Conservation (phyloP, 352 stramenopile species). For the Nothophytophthora sp. region DNA sequence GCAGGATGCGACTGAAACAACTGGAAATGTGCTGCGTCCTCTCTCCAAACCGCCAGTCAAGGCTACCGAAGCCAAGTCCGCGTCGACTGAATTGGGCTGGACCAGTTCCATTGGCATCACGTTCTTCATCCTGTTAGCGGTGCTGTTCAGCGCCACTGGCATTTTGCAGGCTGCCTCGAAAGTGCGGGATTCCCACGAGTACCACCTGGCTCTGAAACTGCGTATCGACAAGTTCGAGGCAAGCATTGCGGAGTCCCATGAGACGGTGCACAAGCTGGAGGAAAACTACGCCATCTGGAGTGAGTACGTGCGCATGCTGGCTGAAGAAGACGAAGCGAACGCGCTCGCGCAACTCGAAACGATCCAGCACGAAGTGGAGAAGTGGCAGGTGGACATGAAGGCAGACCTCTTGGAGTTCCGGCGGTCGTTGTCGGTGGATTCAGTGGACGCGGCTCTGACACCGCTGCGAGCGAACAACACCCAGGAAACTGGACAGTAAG, state of each 20-base stretch:
- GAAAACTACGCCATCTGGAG: constrained; percentile 73
- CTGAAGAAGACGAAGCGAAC: constrained; percentile 69
- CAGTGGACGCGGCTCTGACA: constrained; percentile 49
- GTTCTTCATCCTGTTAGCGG: constrained; percentile 39
- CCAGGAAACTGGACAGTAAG: constrained; percentile 14
- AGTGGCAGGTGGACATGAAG: constrained; percentile 79
- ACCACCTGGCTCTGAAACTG: constrained; percentile 56
- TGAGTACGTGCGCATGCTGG: constrained; percentile 69
- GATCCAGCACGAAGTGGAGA: constrained; percentile 68
- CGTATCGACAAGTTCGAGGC: constrained; percentile 62
- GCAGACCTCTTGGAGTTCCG: constrained; percentile 65
- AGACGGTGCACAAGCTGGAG: constrained; percentile 65
- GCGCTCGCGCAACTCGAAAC: constrained; percentile 59
- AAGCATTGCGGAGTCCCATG: constrained; percentile 68
- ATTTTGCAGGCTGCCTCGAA: constrained; percentile 49
- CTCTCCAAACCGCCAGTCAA: background rate
- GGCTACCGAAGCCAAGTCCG: background rate
- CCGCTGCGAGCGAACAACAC: constrained; percentile 39
- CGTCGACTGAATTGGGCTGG: constrained; percentile 17
- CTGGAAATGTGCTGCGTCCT: background rate
- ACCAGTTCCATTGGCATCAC: constrained; percentile 28
- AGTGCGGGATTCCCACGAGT: constrained; percentile 60
- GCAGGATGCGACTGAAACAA: background rate
- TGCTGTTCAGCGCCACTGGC: constrained; percentile 54
- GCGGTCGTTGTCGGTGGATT: constrained; percentile 49